Percentiles rank a stretch among this genome's conserved stretches.
Conservation (phyloP, 2,329 filamentous ascomycete species). For the Bimuria novae-zelandiae region DNA sequence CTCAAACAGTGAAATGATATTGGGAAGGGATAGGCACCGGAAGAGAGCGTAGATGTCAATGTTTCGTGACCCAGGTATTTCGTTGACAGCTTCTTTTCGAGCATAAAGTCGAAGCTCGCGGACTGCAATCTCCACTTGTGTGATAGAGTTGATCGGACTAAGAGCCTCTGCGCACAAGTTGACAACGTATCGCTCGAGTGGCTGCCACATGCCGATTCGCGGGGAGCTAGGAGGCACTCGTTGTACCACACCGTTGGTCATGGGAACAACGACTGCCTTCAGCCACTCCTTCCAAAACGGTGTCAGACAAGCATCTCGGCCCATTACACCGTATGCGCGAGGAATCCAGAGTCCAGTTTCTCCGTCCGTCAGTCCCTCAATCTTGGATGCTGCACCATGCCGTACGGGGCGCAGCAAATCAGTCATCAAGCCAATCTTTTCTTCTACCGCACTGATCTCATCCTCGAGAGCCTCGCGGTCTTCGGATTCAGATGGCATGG, state of each 20-base stretch:
- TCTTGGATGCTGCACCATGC: conserved; percentile 94
- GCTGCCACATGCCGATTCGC: conserved; percentile 91
- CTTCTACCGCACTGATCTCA: conserved; percentile 92
- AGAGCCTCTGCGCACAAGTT: conserved; percentile 96
- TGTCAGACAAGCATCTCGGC: conserved; percentile 79
- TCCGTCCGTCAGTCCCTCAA: conserved; percentile 92
- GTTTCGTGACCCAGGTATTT: conserved; percentile 88
- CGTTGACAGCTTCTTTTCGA: conserved; percentile 88
- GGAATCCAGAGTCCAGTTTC: conserved; percentile 97
- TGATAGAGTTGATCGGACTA: conserved; percentile 89
- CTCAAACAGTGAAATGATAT: conserved; percentile 91
- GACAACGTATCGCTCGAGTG: conserved; percentile 93
- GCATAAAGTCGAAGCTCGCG: conserved; percentile 91
- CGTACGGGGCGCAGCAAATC: conserved; percentile 90
- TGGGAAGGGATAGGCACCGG: conserved; percentile 84
- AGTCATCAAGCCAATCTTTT: conserved; percentile 96
- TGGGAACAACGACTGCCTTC: conserved; percentile 88
- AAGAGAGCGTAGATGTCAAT: conserved; percentile 94
- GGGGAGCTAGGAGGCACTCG: conserved; percentile 88
- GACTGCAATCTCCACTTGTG: conserved; percentile 89
- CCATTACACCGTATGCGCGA: conserved; percentile 88
- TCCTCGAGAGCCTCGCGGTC: conserved; percentile 87
- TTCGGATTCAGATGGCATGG: conserved; percentile 76
- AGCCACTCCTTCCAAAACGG: conserved; percentile 99
- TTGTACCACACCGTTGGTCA: conserved; percentile 84